These are phyloP conservation scores for Conticribra weissflogii DNA, from an alignment of 108 stramenopile species.

Conservation along the genomic window DNA sequence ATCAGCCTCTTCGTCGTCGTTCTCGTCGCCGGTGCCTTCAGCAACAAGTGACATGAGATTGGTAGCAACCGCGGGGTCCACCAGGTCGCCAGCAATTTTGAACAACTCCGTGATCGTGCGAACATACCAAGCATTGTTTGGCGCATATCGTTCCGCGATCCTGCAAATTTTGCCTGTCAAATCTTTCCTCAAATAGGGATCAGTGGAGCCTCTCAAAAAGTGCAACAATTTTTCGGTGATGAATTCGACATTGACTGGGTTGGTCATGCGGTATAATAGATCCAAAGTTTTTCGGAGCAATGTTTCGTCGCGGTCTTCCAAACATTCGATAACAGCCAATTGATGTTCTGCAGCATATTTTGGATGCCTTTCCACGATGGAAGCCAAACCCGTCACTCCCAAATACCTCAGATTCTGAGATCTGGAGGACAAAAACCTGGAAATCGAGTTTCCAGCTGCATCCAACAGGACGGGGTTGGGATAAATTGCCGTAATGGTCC, in stretches of 20 bases:
- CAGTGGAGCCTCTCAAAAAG: slow-evolving; percentile 86
- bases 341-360: slow-evolving; percentile 98
- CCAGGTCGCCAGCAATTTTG: slow-evolving; percentile 94
- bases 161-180: slow-evolving; percentile 93
- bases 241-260: slow-evolving; percentile 98
- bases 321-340: slow-evolving; percentile 98
- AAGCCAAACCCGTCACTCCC: slow-evolving; percentile 95
- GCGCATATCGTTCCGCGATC: slow-evolving; percentile 97
- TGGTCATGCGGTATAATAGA: slow-evolving; percentile 97
- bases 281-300: slow-evolving; percentile 97
- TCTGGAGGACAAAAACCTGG: slow-evolving; percentile 86
- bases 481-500: slow-evolving; percentile 95
- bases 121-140: slow-evolving; percentile 93
- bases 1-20: slow-evolving; percentile 89
- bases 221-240: slow-evolving; percentile 93
- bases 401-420: slow-evolving; percentile 98
- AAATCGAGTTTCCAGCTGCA: slow-evolving; percentile 93
- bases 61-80: slow-evolving; percentile 89
- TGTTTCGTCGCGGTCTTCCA: slow-evolving; percentile 98
- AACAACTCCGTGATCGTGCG: slow-evolving; percentile 70
- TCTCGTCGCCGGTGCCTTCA: slow-evolving; percentile 94
- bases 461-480: slow-evolving; percentile 96
- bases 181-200: slow-evolving; percentile 88
- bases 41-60: slow-evolving; percentile 95
- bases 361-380: slow-evolving; percentile 95